Conservation (phyloP, 495 filamentous ascomycete species). For the Achaetomiella virescens region DNA sequence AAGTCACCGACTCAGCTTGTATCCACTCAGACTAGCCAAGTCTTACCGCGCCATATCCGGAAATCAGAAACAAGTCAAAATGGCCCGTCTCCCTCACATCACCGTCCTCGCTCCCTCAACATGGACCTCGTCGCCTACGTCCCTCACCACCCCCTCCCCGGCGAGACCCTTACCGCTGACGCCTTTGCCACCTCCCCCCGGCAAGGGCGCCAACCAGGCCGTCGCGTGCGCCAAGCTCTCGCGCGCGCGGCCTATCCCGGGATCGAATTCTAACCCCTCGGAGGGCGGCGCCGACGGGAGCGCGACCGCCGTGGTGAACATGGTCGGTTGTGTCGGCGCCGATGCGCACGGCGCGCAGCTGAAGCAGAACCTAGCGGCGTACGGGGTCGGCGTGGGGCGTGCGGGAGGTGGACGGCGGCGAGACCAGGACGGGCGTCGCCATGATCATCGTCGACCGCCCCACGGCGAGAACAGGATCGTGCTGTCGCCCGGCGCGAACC, state of each 20-base stretch:
- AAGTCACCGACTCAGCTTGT: background rate
- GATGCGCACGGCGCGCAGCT: slow-evolving; percentile 57
- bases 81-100: slow-evolving; percentile 41
- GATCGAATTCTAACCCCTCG: too few species aligned
- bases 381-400: slow-evolving; percentile 62
- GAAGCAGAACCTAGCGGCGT: slow-evolving; percentile 42
- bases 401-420: slow-evolving; percentile 30
- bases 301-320: slow-evolving; percentile 56
- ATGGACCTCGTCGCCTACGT: slow-evolving; percentile 85
- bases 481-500: slow-evolving; percentile 75
- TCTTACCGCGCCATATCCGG: too few species aligned
- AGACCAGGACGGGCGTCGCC: slow-evolving; percentile 77
- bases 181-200: slow-evolving; percentile 70
- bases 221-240: slow-evolving; percentile 61
- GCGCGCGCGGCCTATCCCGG: slow-evolving; percentile 23
- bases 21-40: too few species aligned
- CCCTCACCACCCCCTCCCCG: slow-evolving; percentile 69
- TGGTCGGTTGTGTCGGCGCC: slow-evolving; percentile 77
- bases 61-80: slow-evolving; percentile 8
- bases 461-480: slow-evolving; percentile 83
- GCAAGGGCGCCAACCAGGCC: slow-evolving; percentile 95
- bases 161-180: slow-evolving; percentile 81
- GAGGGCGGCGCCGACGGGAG: slow-evolving; percentile 7
- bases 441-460: slow-evolving; percentile 74
- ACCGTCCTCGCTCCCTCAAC: slow-evolving; percentile 86